Conservation (phyloP, 176 grass and related monocot species). For the Paspalum notatum region DNA sequence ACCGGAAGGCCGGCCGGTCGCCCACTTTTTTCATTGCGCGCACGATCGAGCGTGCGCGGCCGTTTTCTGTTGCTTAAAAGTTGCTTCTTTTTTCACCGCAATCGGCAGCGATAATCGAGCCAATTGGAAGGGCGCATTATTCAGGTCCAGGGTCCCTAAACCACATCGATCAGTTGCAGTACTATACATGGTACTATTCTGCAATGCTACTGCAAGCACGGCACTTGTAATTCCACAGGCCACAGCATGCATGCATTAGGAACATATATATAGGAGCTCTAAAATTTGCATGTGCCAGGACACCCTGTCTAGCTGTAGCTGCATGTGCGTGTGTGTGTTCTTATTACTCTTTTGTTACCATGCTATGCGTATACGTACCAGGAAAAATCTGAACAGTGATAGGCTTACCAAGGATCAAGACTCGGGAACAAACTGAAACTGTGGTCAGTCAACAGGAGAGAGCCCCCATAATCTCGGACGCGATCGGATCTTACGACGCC, state of each 20-base stretch:
- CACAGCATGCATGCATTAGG: no score
- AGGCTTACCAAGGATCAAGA: no score
- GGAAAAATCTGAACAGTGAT: no score
- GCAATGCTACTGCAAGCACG: neutral
- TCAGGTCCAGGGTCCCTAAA: neutral
- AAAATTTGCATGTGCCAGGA: no score
- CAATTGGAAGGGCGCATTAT: neutral
- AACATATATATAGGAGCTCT: no score
- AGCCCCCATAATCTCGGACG: neutral
- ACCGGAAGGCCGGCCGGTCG: neutral
- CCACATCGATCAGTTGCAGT: neutral
- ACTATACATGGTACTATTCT: neutral
- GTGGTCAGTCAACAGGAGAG: neutral
- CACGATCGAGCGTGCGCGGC: neutral
- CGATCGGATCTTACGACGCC: neutral
- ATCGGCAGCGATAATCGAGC: neutral
- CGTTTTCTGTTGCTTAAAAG: neutral
- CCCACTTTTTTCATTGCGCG: slow-evolving; percentile 9
- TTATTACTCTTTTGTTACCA: no score
- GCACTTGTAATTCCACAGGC: neutral
- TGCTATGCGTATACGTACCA: no score
- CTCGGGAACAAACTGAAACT: neutral
- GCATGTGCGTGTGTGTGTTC: no score
- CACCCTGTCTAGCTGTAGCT: no score
- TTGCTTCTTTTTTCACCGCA: neutral